These are phyloP conservation scores for Penstemon barbatus DNA, from an alignment of 257 asterid species.

Conservation along the genomic window DNA sequence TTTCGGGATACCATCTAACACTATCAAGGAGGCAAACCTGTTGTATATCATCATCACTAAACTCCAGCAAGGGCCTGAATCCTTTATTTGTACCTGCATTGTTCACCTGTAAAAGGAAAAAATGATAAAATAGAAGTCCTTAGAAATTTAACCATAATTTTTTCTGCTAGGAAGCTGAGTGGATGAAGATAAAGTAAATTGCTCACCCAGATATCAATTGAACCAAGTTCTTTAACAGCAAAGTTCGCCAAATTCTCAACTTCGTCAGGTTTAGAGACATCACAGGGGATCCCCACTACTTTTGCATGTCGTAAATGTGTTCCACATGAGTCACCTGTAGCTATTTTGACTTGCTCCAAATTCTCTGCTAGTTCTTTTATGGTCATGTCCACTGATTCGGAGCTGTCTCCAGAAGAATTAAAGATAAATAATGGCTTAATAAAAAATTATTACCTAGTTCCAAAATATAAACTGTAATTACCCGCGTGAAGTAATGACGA, in stretches of 20 bases:
- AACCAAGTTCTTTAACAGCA: conserved; percentile 72
- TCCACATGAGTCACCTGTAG: conserved; percentile 49
- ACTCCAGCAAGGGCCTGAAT: conserved; percentile 89
- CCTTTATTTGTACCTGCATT: conserved; percentile 99
- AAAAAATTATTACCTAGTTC: conserved; percentile 15
- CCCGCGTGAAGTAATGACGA: conserved; percentile 89
- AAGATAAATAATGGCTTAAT: conserved; percentile 24
- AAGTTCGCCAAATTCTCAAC: conserved; percentile 66
- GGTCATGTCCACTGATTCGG: conserved; percentile 73
- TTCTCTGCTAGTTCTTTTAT: conserved; percentile 75
- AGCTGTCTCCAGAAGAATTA: conserved; percentile 54
- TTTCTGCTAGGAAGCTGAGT: background rate
- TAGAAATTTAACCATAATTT: background rate
- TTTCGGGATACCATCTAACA: conserved; percentile 3
- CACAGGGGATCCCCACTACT: conserved; percentile 85
- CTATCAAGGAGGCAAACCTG: conserved; percentile 54
- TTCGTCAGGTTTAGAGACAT: conserved; percentile 88
- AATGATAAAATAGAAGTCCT: conserved; percentile 3
- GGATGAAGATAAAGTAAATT: conserved; percentile 1
- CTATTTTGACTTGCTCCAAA: conserved; percentile 53
- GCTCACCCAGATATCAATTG: conserved; percentile 84
- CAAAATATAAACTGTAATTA: conserved; percentile 30
- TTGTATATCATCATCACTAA: conserved; percentile 72
- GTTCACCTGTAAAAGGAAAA: conserved; percentile 60
- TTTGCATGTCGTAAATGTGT: conserved; percentile 57